Evolutionary conservation across 805 yeast species (phyloP), one percentile per base, ranked within the genome.

Genomic region (Hanseniaspora lachancei): DNA sequence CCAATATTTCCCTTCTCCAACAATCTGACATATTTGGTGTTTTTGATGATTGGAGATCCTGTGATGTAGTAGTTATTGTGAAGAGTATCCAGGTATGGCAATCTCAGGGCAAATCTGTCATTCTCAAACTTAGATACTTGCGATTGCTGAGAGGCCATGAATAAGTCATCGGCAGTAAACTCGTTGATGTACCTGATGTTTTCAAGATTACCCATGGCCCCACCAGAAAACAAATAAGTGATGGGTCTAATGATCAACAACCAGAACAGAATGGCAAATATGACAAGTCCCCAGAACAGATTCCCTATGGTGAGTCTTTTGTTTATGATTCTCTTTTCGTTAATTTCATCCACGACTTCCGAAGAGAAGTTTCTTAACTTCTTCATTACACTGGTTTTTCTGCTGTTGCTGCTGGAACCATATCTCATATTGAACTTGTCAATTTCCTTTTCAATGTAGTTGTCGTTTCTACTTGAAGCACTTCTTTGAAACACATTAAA

Each of bases 21-120:
- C 23, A 56, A 34, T 46, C 46, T 56, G 21, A 56, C 55, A 41
- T 47, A 51, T 18, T 51, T 47, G 21, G 54, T 56, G 18, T 56
- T 56, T 29, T 56, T 56, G 20, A 56, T 51, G 15, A 56, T 50
- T 29, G 58, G 58, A 38, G 54, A 47, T 2, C 58, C 58, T 13
- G 55, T 47, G 5, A 51, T 47, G 36, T 38, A 23, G 38, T 27
- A 56, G 23, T 56, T 50, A 24, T 47, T 39, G 53, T 50, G 47
- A 7, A 51, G 38, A 23, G 58, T 56, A 20, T 56, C 58, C 36
- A 56, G 35, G 27, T 44, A 56, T n/a, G 58, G 58, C 16, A 56
- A 24, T 39, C 44, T 40, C 15, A 56, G 35, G 6, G 50, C 36
- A 23, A 55, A 55, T 27, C 39, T 44, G 7, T 55, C 58, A 29